Conservation (phyloP, 2,329 filamentous ascomycete genomes). For the Penicillium sp. region DNA sequence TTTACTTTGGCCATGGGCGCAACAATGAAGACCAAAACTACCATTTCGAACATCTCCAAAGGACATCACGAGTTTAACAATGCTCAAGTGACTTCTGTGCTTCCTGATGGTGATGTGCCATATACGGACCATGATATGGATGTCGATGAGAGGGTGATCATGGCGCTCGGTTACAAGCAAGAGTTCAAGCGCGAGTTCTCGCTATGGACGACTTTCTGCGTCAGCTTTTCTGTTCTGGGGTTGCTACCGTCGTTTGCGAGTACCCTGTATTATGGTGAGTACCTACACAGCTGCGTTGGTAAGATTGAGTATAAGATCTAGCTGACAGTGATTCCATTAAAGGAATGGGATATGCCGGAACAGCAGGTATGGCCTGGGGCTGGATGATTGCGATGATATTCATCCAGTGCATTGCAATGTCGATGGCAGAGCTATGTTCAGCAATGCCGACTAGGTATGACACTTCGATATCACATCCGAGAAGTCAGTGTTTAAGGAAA, state of each 20-base stretch:
- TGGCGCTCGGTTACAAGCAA: conserved; percentile 53
- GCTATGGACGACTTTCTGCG: conserved; percentile 71
- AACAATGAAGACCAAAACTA: conserved; percentile 13
- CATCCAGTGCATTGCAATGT: conserved; percentile 67
- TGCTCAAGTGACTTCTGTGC: conserved; percentile 38
- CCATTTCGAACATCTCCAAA: conserved; percentile 12
- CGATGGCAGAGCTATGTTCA: conserved; percentile 69
- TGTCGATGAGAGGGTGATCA: conserved; percentile 43
- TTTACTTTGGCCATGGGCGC: background rate
- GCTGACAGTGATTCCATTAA: conserved; percentile 2
- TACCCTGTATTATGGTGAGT: conserved; percentile 66
- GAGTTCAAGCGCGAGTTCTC: conserved; percentile 70
- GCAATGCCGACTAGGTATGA: conserved; percentile 65
- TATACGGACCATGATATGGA: conserved; percentile 37
- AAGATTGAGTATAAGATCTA: background rate
- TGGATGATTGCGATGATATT: conserved; percentile 72
- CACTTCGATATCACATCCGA: no score
- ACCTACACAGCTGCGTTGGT: background rate
- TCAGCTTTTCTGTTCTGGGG: conserved; percentile 70
- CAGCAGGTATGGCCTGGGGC: conserved; percentile 69
- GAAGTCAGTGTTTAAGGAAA: background rate
- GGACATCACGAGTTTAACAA: conserved; percentile 25
- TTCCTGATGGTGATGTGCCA: conserved; percentile 39
- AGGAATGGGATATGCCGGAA: conserved; percentile 56
- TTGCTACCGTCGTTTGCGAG: conserved; percentile 69